Conservation (phyloP, 345 rosid species). For the Moringa oleifera region DNA sequence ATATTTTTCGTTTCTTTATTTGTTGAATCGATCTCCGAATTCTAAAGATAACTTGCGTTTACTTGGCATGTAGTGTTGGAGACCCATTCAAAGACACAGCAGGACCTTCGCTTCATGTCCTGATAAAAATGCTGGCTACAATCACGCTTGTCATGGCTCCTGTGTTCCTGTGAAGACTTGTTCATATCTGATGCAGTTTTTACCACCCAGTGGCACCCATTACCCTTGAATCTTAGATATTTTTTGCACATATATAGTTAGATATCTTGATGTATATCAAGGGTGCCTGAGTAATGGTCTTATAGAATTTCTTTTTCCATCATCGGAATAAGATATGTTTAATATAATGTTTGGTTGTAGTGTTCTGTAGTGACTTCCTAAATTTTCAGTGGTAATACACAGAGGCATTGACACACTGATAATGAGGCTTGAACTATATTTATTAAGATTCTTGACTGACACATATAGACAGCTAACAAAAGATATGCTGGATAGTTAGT, state of each 20-base stretch:
- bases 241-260: constrained; percentile 12
- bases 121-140: constrained; percentile 74
- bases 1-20: not conserved
- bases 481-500: too few relatives aligned
- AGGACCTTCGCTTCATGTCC: constrained; percentile 93
- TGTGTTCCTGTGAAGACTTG: constrained; percentile 45
- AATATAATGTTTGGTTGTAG: not conserved
- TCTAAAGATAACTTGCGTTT: not conserved
- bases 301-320: not conserved
- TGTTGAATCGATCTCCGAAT: not conserved
- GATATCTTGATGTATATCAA: constrained; percentile 16
- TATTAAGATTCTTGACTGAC: too few relatives aligned
- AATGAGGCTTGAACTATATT: too few relatives aligned
- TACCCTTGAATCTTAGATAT: constrained; percentile 4
- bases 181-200: not conserved
- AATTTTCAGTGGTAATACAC: not conserved
- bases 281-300: constrained; percentile 14
- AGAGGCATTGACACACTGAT: not conserved
- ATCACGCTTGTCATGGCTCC: constrained; percentile 99
- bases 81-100: constrained; percentile 99
- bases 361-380: not conserved
- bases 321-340: constrained; percentile 6
- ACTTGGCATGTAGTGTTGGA: constrained; percentile 71
- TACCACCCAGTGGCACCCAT: constrained; percentile 6
- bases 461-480: too few relatives aligned